Percentiles rank a stretch among this genome's conserved stretches.
Conservation (phyloP, 139 green algal genomes). For the Desmodesmus armatus region DNA sequence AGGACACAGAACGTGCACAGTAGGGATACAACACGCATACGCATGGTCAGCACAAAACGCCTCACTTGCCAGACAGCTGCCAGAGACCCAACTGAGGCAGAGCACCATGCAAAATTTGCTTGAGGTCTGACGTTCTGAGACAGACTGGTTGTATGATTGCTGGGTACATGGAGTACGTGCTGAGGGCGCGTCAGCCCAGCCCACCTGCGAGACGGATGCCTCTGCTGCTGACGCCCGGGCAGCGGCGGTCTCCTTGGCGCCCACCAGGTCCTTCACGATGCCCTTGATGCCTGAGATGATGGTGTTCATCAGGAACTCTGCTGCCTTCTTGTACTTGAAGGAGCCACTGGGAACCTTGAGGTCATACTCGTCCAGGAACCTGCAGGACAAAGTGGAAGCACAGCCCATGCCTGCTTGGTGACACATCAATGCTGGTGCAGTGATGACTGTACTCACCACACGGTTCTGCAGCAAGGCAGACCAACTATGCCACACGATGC, state of each 20-base stretch:
- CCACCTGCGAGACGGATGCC: slow-evolving; percentile 7
- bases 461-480: no score
- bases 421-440: no score
- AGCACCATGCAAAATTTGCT: no score
- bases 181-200: no score
- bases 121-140: no score
- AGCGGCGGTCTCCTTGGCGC: slow-evolving; percentile 9
- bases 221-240: slow-evolving; percentile 15
- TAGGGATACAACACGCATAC: not conserved
- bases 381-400: no score
- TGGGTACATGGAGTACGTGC: not conserved
- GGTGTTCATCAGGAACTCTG: slow-evolving; percentile 61
- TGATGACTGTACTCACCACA: no score
- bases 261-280: slow-evolving; percentile 40
- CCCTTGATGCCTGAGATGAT: slow-evolving; percentile 41
- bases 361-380: slow-evolving; percentile 54
- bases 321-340: slow-evolving; percentile 58
- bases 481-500: no score
- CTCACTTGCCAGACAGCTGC: no score
- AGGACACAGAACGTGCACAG: not conserved
- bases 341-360: slow-evolving; percentile 37
- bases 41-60: not conserved
- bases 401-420: no score
- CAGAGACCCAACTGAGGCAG: no score
- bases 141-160: no score